Evolutionary conservation across 345 rosid species (phyloP).

Genomic region (Citrus glauca): DNA sequence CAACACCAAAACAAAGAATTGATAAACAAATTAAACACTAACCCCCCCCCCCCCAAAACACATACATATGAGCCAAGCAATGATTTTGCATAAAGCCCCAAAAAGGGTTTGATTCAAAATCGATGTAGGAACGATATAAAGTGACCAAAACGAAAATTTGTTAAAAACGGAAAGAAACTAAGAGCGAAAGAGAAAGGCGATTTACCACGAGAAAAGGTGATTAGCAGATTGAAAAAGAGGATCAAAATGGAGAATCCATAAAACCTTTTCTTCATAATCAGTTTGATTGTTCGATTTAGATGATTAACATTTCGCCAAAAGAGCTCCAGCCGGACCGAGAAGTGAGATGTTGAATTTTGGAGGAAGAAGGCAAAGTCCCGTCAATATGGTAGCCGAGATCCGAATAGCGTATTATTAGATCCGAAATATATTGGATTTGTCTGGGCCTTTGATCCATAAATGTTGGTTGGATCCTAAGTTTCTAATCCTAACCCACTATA

Average conservation of each 20-base stretch:
- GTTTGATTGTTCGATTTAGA: not conserved
- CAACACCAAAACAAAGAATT: not conserved
- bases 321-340: not conserved
- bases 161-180: not conserved
- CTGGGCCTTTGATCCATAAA: not conserved
- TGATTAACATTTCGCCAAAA: not conserved
- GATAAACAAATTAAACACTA: not conserved
- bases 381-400: not conserved
- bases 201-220: conserved; percentile 37
- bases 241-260: conserved; percentile 10
- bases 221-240: conserved; percentile 21
- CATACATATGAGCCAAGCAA: not conserved
- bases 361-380: not conserved
- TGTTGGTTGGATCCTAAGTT: not conserved
- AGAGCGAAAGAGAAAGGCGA: not conserved
- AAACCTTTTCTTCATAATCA: not conserved
- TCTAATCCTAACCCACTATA: not conserved
- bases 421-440: not conserved
- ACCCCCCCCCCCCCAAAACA: no score
- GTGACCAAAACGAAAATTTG: not conserved
- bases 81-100: not conserved
- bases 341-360: not conserved
- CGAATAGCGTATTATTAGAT: not conserved
- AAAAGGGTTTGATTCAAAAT: not conserved
- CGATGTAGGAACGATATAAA: not conserved